Percentiles rank a stretch among this genome's conserved stretches.
Conservation (phyloP, 2,329 filamentous ascomycete species). For the Colletotrichum navitas region DNA sequence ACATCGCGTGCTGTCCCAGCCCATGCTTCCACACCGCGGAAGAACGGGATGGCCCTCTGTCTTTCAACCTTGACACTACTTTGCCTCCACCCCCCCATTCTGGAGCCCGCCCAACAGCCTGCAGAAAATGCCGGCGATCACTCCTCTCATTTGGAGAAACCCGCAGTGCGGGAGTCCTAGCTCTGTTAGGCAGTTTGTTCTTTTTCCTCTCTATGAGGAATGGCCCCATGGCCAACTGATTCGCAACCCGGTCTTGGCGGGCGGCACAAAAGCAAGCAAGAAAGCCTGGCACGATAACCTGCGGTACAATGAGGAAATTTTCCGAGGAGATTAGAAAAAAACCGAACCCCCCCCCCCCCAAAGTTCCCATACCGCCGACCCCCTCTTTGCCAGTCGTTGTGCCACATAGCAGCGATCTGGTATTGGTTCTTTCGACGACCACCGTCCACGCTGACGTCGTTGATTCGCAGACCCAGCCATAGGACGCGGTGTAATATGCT, state of each 20-base stretch:
- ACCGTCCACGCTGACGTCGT: constrained; percentile 36
- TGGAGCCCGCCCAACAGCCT: neutral
- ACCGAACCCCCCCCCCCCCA: too few species aligned
- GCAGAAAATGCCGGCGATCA: constrained; percentile 7
- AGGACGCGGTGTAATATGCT: constrained; percentile 19
- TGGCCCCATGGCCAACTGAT: constrained; percentile 4
- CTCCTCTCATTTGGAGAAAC: constrained; percentile 27
- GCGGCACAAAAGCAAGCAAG: neutral
- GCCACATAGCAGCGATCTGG: constrained; percentile 15
- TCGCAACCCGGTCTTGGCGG: constrained; percentile 8
- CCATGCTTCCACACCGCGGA: constrained; percentile 33
- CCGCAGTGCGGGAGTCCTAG: constrained; percentile 8
- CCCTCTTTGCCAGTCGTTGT: constrained; percentile 10
- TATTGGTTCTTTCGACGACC: constrained; percentile 29
- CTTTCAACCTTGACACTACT: neutral
- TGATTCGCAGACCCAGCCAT: constrained; percentile 23
- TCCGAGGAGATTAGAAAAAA: constrained; percentile 14
- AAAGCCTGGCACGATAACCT: constrained; percentile 17
- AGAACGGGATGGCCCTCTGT: constrained; percentile 23
- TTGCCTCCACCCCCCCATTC: neutral
- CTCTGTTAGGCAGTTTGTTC: constrained; percentile 11
- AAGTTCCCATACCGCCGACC: too few species aligned
- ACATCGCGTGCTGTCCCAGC: constrained; percentile 19
- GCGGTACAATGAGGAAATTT: constrained; percentile 16
- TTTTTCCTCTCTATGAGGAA: constrained; percentile 23